Evolutionary conservation across 2,329 filamentous ascomycete genomes (phyloP).

Genomic region (Fusarium udum): DNA sequence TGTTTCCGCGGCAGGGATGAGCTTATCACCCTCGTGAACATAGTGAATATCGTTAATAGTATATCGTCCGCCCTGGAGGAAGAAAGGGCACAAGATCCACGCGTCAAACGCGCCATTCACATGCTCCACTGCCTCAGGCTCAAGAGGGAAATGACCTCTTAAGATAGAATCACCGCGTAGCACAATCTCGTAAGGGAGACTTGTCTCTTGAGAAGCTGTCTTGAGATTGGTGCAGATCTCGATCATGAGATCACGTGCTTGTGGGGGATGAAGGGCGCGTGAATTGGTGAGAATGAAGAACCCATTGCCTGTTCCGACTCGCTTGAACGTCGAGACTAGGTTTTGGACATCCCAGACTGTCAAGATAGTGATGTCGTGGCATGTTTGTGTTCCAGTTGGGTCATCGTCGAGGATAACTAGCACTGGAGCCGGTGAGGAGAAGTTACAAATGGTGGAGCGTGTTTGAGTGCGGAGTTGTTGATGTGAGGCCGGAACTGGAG

Average conservation of each 20-base stretch:
- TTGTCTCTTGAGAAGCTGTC: slow-evolving; percentile 52
- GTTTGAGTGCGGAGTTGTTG: not conserved
- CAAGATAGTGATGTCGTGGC: slow-evolving; percentile 1
- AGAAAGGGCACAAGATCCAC: slow-evolving; percentile 67
- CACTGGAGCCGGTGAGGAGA: not conserved
- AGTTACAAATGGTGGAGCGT: rapidly evolving
- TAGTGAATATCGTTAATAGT: slow-evolving; percentile 68
- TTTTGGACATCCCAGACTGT: slow-evolving; percentile 7
- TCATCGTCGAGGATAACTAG: slow-evolving; percentile 15
- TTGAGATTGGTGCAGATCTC: slow-evolving; percentile 62
- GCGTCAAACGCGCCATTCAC: slow-evolving; percentile 61
- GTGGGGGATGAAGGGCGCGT: slow-evolving; percentile 60
- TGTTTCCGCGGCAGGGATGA: slow-evolving; percentile 57
- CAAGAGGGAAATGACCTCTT: slow-evolving; percentile 65
- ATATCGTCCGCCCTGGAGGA: slow-evolving; percentile 65
- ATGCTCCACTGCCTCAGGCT: slow-evolving; percentile 61
- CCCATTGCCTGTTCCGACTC: not conserved
- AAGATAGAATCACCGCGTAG: slow-evolving; percentile 66
- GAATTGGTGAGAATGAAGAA: slow-evolving; percentile 24
- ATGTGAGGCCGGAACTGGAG: rapidly evolving
- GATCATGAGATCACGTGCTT: slow-evolving; percentile 58
- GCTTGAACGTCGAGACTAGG: not conserved
- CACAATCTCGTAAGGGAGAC: slow-evolving; percentile 61
- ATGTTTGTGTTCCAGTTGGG: slow-evolving; percentile 19
- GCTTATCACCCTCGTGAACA: slow-evolving; percentile 58